A percentile compares a stretch with the other conserved stretches of the same genome.
phyloP scores from a whole-genome alignment of 2,329 filamentous ascomycete genomes.

The Colletotrichum horii region DNA sequence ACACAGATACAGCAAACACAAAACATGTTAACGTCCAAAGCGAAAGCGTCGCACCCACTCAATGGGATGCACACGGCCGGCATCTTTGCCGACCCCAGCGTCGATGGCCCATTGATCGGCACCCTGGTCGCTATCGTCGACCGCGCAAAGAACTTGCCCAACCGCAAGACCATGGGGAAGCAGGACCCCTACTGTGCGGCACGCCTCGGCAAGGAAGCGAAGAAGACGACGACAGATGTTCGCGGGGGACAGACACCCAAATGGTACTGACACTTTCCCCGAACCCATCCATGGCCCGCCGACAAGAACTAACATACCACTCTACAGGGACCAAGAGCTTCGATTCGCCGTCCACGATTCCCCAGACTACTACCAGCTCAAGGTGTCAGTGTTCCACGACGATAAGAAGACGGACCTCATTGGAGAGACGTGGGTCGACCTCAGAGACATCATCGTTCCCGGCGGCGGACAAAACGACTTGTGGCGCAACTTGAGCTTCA shows the following conservation, averaged over 20 bases:
- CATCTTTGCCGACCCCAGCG: conserved; percentile 91
- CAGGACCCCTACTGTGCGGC: conserved; percentile 98
- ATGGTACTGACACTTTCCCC: conserved; percentile 65
- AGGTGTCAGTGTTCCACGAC: conserved; percentile 96
- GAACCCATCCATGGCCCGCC: neutral
- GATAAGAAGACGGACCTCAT: conserved; percentile 98
- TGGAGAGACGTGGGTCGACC: conserved; percentile 88
- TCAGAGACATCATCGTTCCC: conserved; percentile 79
- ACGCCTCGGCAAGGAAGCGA: conserved; percentile 92
- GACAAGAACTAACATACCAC: neutral
- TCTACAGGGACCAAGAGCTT: conserved; percentile 89
- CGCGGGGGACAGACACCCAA: conserved; percentile 93
- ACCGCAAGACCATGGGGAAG: conserved; percentile 96
- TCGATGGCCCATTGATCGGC: conserved; percentile 92
- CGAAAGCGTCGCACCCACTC: conserved; percentile 57
- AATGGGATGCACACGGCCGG: conserved; percentile 82
- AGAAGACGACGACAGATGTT: conserved; percentile 94
- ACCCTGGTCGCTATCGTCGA: conserved; percentile 93
- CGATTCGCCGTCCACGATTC: conserved; percentile 97
- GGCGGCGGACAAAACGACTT: conserved; percentile 93
- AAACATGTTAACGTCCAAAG: conserved; percentile 48
- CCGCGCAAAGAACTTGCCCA: conserved; percentile 94
- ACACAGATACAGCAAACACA: neutral
- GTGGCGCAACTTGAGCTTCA: conserved; percentile 88
- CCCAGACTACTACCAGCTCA: conserved; percentile 93